Conservation (phyloP, 2,329 filamentous ascomycete genomes). For the Lojkania enalia region DNA sequence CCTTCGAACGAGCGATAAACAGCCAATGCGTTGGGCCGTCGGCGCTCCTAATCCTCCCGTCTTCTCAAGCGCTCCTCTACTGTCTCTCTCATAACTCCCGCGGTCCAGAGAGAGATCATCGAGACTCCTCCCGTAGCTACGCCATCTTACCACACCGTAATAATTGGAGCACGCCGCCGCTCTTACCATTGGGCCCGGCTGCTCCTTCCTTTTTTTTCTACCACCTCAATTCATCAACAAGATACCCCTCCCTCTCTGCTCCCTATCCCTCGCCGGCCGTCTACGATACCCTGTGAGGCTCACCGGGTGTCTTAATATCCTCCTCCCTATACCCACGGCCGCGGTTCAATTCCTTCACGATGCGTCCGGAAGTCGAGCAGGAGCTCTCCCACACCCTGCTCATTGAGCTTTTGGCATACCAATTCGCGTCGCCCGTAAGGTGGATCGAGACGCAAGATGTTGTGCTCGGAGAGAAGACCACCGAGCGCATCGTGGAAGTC, state of each 20-base stretch:
- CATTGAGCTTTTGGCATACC: slow-evolving; percentile 97
- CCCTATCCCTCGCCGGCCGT: slow-evolving; percentile 1
- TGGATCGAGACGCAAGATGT: slow-evolving; percentile 99
- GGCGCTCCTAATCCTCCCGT: slow-evolving; percentile 18
- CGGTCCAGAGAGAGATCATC: not conserved
- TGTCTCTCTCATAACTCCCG: slow-evolving; percentile 1
- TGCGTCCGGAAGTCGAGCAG: slow-evolving; percentile 99
- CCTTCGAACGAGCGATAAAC: slow-evolving; percentile 33
- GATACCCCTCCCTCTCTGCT: slow-evolving; percentile 11
- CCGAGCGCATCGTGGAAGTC: slow-evolving; percentile 96
- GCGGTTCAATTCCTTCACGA: slow-evolving; percentile 52
- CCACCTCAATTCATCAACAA: no score
- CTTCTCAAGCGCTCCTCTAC: not conserved
- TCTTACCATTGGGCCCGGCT: slow-evolving; percentile 5
- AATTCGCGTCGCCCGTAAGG: slow-evolving; percentile 97
- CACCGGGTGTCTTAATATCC: not conserved
- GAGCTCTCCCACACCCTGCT: slow-evolving; percentile 98
- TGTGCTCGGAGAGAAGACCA: slow-evolving; percentile 91
- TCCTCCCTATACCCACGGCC: slow-evolving; percentile 9
- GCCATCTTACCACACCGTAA: slow-evolving; percentile 22
- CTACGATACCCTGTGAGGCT: slow-evolving; percentile 10
- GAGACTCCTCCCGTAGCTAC: slow-evolving; percentile 18
- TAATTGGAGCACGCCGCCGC: slow-evolving; percentile 10
- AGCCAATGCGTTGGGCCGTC: slow-evolving; percentile 37
- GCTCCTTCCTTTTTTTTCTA: slow-evolving; percentile 5